Conservation (phyloP, 768 basidiomycete genomes). For the Phallus indusiatus region DNA sequence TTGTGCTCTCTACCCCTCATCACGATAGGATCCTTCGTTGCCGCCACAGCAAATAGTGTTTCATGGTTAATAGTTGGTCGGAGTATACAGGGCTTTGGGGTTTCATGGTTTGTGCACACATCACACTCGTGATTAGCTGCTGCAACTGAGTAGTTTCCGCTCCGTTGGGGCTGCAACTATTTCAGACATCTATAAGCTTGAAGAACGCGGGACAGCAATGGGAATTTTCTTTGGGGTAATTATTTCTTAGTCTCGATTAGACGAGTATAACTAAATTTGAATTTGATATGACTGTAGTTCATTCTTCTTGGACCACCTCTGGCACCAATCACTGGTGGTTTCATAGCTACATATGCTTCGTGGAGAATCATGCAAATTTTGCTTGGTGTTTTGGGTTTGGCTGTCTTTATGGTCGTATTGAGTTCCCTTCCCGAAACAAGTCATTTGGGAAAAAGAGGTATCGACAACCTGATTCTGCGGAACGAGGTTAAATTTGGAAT, state of each 20-base stretch:
- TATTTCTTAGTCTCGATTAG: no score
- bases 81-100: constrained; percentile 56
- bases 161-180: constrained; percentile 39
- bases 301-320: constrained; percentile 25
- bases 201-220: constrained; percentile 28
- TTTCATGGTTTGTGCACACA: constrained; percentile 21
- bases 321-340: constrained; percentile 5
- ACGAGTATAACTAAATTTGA: no score
- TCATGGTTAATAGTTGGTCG: constrained; percentile 49
- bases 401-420: neutral
- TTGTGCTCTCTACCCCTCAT: constrained; percentile 50
- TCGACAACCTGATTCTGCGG: constrained; percentile 28
- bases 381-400: neutral
- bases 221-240: constrained; percentile 38
- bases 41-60: constrained; percentile 36
- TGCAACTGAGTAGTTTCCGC: neutral
- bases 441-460: constrained; percentile 46
- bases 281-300: neutral
- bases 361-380: neutral
- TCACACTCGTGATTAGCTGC: neutral
- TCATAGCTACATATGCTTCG: neutral
- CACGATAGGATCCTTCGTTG: constrained; percentile 49
- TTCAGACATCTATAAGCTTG: constrained; percentile 19
- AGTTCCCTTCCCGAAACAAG: constrained; percentile 46
- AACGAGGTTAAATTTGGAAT: neutral